Percentiles rank a stretch among this genome's conserved stretches.
Conservation (phyloP, 1,284 basidiomycete genomes). For the Microbotryum lychnidis-dioicae region DNA sequence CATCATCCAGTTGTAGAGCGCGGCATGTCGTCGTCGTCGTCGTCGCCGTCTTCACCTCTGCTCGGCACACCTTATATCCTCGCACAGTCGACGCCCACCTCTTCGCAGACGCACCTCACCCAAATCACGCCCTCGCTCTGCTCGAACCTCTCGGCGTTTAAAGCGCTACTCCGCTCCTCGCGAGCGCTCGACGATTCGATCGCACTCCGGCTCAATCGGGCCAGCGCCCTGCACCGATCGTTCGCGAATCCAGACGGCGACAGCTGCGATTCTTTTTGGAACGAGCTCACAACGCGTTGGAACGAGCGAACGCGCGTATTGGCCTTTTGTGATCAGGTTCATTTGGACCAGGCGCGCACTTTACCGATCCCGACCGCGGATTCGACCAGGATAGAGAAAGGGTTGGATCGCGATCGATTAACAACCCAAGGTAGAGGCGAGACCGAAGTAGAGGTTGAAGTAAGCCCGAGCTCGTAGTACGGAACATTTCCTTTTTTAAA, state of each 20-base stretch:
- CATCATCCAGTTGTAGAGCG: neutral
- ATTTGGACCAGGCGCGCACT: neutral
- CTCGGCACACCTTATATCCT: constrained; percentile 26
- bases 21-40: neutral
- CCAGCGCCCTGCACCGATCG: constrained; percentile 9
- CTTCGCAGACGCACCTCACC: neutral
- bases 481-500: neutral
- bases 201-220: constrained; percentile 22
- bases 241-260: neutral
- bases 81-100: constrained; percentile 7
- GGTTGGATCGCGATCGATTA: neutral
- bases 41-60: constrained; percentile 5
- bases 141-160: constrained; percentile 13
- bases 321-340: constrained; percentile 15
- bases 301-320: constrained; percentile 14
- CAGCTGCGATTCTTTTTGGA: constrained; percentile 24
- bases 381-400: neutral
- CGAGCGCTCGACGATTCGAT: constrained; percentile 24
- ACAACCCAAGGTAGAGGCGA: neutral
- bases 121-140: constrained; percentile 21
- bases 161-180: constrained; percentile 11
- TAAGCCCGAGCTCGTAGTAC: neutral
- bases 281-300: constrained; percentile 15
- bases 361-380: neutral
- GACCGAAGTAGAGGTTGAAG: constrained; percentile 15